Evolutionary conservation across 192 early-diverging fungal species (phyloP).

Genomic region (Rhizophagus sp.): DNA sequence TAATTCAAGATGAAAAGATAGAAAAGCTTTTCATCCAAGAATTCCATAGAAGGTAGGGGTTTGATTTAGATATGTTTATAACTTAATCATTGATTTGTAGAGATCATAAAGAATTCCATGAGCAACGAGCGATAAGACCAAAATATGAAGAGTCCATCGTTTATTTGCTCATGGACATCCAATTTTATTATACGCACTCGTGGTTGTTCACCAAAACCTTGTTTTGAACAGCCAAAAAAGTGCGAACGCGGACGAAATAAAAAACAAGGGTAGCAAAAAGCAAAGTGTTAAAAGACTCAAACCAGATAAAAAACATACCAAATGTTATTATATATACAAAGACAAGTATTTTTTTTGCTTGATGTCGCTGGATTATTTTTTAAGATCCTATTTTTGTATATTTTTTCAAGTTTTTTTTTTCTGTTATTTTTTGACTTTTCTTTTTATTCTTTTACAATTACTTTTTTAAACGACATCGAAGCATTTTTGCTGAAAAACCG

Average conservation of each 20-base stretch:
- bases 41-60: slow-evolving; percentile 10
- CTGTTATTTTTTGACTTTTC: neutral
- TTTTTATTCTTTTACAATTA: slow-evolving; percentile 4
- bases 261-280: slow-evolving; percentile 17
- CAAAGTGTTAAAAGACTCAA: slow-evolving; percentile 24
- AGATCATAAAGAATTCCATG: slow-evolving; percentile 9
- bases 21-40: neutral
- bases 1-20: neutral
- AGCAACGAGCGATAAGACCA: slow-evolving; percentile 5
- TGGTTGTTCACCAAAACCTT: neutral
- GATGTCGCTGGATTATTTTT: slow-evolving; percentile 22
- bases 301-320: slow-evolving; percentile 18
- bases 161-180: slow-evolving; percentile 10
- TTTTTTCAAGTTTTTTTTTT: slow-evolving; percentile 24
- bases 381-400: slow-evolving; percentile 12
- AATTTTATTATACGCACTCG: neutral
- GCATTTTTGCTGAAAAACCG: neutral
- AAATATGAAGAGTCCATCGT: neutral
- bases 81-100: neutral
- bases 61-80: slow-evolving; percentile 15
- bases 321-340: slow-evolving; percentile 9
- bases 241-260: slow-evolving; percentile 14
- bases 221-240: neutral
- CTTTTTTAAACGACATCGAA: slow-evolving; percentile 22
- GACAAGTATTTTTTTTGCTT: slow-evolving; percentile 16